A percentile compares a stretch with the other conserved stretches of the same genome.
phyloP scores from a whole-genome alignment of 2,329 filamentous ascomycete species.

The Pseudogymnoascus sp. region DNA sequence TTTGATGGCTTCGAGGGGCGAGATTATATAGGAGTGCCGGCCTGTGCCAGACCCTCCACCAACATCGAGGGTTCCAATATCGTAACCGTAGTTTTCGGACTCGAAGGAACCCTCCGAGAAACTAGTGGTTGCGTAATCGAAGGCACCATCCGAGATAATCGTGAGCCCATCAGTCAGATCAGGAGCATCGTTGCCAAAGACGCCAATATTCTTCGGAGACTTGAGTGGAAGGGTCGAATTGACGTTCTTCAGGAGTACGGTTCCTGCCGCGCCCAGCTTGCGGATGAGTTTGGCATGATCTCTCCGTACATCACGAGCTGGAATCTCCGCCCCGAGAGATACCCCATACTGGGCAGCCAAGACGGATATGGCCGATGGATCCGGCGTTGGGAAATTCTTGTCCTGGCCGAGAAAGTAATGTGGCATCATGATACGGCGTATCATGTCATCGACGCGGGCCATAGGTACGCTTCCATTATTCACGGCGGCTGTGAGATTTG shows the following conservation, averaged over 20 bases:
- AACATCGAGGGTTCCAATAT: conserved; percentile 50
- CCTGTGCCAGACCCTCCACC: conserved; percentile 54
- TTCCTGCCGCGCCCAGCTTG: conserved; percentile 48
- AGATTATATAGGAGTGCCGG: conserved; percentile 47
- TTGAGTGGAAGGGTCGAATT: conserved; percentile 30
- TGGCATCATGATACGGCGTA: conserved; percentile 50
- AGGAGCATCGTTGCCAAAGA: conserved; percentile 54
- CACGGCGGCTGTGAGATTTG: conserved; percentile 39
- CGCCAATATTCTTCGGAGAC: conserved; percentile 47
- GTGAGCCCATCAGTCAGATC: conserved; percentile 60
- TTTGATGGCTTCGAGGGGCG: conserved; percentile 48
- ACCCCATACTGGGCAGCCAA: conserved; percentile 32
- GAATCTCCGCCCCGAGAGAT: conserved; percentile 41
- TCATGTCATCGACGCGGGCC: conserved; percentile 61
- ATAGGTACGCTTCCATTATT: conserved; percentile 59
- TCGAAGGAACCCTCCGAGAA: too few relatives aligned
- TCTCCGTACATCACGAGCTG: conserved; percentile 43
- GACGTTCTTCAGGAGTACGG: conserved; percentile 65
- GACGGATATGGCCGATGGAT: conserved; percentile 42
- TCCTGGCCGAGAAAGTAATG: conserved; percentile 46
- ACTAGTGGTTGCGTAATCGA: too few relatives aligned
- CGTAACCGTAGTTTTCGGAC: background rate
- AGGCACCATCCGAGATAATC: conserved; percentile 53
- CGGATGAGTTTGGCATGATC: conserved; percentile 28
- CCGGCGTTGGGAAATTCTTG: conserved; percentile 33